phyloP scores from a whole-genome alignment of 805 yeast genomes.

The Nakazawaea laoshanensis region DNA sequence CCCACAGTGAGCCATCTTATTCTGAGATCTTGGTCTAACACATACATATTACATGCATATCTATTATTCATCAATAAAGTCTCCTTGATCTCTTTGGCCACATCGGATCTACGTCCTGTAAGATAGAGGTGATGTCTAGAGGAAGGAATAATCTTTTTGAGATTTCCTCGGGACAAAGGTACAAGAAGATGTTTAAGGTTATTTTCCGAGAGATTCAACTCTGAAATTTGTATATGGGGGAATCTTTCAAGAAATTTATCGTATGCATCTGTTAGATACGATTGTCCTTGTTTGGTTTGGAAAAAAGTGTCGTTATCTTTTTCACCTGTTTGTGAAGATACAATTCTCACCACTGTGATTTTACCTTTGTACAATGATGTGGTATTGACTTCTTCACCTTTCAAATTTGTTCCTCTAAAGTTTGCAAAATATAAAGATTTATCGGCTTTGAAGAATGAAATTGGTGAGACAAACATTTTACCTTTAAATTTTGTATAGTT shows the following conservation, averaged over 20 bases:
- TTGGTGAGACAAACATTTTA: constrained; percentile 76
- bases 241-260: constrained; percentile 27
- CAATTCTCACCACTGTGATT: constrained; percentile 57
- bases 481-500: constrained; percentile 71
- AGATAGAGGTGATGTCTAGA: constrained; percentile 52
- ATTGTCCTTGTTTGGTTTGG: constrained; percentile 30
- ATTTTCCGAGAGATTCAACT: constrained; percentile 69
- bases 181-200: constrained; percentile 60
- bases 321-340: constrained; percentile 64
- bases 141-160: constrained; percentile 35
- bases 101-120: constrained; percentile 50
- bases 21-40: constrained; percentile 65
- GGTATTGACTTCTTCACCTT: constrained; percentile 17
- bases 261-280: constrained; percentile 33
- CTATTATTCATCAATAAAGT: constrained; percentile 60
- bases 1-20: constrained; percentile 94
- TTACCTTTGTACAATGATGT: constrained; percentile 37
- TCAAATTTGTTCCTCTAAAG: constrained; percentile 35
- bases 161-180: constrained; percentile 32
- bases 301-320: constrained; percentile 57
- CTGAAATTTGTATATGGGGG: constrained; percentile 64
- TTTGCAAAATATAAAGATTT: constrained; percentile 80
- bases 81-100: constrained; percentile 50
- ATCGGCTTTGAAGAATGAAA: constrained; percentile 65
- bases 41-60: constrained; percentile 75